Evolutionary conservation across 495 filamentous ascomycete species (phyloP).

Genomic region (Penicillium crystallinum): DNA sequence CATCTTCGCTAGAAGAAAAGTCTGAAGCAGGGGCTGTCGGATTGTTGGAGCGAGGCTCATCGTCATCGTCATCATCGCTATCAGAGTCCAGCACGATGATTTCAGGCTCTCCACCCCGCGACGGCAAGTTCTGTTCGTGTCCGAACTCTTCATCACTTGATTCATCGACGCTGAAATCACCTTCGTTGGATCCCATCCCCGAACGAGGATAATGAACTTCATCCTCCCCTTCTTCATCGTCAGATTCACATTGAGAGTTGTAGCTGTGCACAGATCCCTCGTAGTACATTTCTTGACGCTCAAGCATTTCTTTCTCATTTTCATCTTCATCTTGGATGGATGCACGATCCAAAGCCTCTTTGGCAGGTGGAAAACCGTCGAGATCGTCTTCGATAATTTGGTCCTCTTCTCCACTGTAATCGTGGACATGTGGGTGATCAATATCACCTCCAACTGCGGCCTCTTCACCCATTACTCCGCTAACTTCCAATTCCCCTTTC

Average conservation of each 20-base stretch:
- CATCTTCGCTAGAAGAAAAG: not conserved
- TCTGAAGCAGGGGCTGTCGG: not conserved
- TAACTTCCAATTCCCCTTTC: not conserved
- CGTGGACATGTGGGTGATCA: not conserved
- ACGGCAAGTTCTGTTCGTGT: not conserved
- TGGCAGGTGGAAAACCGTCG: not conserved
- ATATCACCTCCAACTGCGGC: not conserved
- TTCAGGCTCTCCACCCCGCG: slow-evolving; percentile 18
- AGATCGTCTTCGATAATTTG: no score
- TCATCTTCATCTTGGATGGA: not conserved
- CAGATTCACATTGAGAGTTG: slow-evolving; percentile 2
- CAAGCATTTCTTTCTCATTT: slow-evolving; percentile 3
- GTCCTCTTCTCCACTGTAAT: slow-evolving; percentile 2
- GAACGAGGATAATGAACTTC: not conserved
- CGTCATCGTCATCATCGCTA: no score
- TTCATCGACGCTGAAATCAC: slow-evolving; percentile 4
- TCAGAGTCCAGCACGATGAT: slow-evolving; percentile 43
- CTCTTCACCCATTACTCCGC: not conserved
- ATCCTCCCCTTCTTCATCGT: not conserved
- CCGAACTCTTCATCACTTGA: slow-evolving; percentile 8
- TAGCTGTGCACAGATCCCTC: slow-evolving; percentile 1
- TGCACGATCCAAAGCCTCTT: not conserved
- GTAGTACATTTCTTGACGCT: slow-evolving; percentile 2
- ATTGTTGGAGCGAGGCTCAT: slow-evolving; percentile 23
- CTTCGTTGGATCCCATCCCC: slow-evolving; percentile 10